Conservation (phyloP, 345 rosid species). For the Adansonia digitata region DNA sequence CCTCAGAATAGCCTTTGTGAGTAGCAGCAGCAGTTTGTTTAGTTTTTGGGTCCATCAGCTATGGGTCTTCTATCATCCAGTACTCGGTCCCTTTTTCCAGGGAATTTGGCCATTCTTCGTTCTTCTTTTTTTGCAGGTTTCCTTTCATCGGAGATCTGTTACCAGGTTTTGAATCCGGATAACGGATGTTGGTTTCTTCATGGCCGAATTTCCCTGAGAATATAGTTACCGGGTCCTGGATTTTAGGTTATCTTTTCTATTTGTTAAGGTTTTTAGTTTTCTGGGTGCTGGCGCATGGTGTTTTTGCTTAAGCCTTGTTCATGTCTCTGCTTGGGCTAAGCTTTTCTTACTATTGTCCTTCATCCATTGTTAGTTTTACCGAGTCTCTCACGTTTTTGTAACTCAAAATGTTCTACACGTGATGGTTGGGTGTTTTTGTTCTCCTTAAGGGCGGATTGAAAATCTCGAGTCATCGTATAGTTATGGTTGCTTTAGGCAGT, state of each 20-base stretch:
- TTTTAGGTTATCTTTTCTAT: constrained; percentile 10
- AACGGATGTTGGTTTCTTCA: constrained; percentile 22
- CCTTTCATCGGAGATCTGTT: constrained; percentile 37
- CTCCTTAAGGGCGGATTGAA: constrained; percentile 22
- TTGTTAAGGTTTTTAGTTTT: constrained; percentile 23
- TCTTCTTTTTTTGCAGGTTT: constrained; percentile 60
- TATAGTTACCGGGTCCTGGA: constrained; percentile 37
- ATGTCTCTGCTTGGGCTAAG: constrained; percentile 4
- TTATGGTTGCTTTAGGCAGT: constrained; percentile 23
- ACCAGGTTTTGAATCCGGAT: constrained; percentile 18
- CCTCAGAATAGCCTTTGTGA: constrained; percentile 18
- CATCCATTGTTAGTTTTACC: constrained; percentile 8
- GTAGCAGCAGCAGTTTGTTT: constrained; percentile 29
- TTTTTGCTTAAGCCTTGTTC: constrained; percentile 31
- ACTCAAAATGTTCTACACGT: constrained; percentile 18
- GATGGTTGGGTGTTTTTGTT: constrained; percentile 32
- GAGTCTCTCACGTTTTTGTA: constrained; percentile 25
- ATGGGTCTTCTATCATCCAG: constrained; percentile 5
- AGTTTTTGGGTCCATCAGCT: constrained; percentile 51
- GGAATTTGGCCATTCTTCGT: constrained; percentile 31
- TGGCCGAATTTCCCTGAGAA: constrained; percentile 45
- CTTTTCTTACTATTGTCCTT: constrained; percentile 7
- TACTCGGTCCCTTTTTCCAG: constrained; percentile 51
- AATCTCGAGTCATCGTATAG: not conserved
- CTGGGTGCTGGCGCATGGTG: constrained; percentile 31